These are phyloP conservation scores for Dictyostelium firmibasis DNA, from an alignment of 78 protist genomes.

Conservation along the genomic window DNA sequence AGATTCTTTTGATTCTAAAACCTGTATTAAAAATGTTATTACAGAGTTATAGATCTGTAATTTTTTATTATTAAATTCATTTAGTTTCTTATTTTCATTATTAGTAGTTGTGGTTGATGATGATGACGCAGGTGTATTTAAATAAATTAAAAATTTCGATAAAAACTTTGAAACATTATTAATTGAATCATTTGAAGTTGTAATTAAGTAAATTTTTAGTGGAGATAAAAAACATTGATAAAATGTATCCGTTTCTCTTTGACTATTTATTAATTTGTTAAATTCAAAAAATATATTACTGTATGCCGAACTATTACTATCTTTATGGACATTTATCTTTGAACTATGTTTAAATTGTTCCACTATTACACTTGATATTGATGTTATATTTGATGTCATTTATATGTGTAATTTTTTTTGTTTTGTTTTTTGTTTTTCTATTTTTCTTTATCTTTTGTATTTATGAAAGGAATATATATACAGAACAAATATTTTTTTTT, in stretches of 20 bases:
- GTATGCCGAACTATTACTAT: neutral
- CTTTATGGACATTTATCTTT: neutral
- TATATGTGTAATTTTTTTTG: neutral
- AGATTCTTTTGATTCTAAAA: conserved; percentile 48
- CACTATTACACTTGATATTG: neutral
- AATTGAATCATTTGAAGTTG: neutral
- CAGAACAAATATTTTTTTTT: no score
- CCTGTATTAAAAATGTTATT: neutral
- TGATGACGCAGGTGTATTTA: neutral
- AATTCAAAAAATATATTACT: neutral
- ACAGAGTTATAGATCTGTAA: neutral
- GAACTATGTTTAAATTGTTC: conserved; percentile 5
- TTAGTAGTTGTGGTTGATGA: neutral
- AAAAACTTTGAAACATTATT: neutral
- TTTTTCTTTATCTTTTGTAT: no score
- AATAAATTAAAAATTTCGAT: conserved; percentile 30
- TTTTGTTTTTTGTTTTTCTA: no score
- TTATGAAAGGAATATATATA: neutral
- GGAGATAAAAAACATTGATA: conserved; percentile 19
- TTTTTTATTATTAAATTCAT: neutral
- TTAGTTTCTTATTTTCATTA: neutral
- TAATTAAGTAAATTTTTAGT: conserved; percentile 23
- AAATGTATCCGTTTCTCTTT: neutral
- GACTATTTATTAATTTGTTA: conserved; percentile 1
- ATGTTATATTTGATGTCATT: neutral